A percentile compares a stretch with the other conserved stretches of the same genome.
phyloP scores from a whole-genome alignment of 2,329 filamentous ascomycete genomes.

The Clonostachys byssicola region DNA sequence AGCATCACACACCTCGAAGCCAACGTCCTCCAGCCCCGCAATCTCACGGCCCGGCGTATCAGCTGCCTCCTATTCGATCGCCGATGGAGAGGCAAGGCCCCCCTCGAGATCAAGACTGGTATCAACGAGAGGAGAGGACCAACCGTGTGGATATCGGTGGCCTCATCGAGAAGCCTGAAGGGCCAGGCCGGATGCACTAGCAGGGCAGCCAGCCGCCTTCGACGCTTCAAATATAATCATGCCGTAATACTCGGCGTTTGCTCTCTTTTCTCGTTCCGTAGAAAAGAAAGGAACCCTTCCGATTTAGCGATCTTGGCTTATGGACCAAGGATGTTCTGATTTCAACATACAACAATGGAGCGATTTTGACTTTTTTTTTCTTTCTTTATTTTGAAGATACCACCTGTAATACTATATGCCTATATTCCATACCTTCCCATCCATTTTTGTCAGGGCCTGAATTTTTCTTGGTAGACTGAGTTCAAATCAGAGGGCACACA shows the following conservation, averaged over 20 bases:
- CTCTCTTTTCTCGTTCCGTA: too few species aligned
- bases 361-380: too few species aligned
- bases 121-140: constrained; percentile 40
- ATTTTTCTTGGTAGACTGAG: too few species aligned
- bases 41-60: constrained; percentile 28
- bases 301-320: too few species aligned
- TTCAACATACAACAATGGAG: too few species aligned
- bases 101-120: neutral
- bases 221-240: constrained; percentile 1
- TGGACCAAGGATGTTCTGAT: too few species aligned
- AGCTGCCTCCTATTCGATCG: constrained; percentile 43
- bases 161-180: constrained; percentile 54
- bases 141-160: constrained; percentile 57
- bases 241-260: neutral
- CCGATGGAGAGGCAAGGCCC: constrained; percentile 19
- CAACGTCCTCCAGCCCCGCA: constrained; percentile 33
- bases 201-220: constrained; percentile 1
- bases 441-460: too few species aligned
- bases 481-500: too few species aligned
- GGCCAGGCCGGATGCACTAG: constrained; percentile 17
- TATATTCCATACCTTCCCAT: too few species aligned
- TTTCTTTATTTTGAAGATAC: too few species aligned
- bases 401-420: too few species aligned
- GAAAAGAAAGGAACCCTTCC: too few species aligned
- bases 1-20: constrained; percentile 50